Base-by-base conservation (phyloP, 805 yeast genomes). In the Saccharomyces kudriavzevii region DNA sequence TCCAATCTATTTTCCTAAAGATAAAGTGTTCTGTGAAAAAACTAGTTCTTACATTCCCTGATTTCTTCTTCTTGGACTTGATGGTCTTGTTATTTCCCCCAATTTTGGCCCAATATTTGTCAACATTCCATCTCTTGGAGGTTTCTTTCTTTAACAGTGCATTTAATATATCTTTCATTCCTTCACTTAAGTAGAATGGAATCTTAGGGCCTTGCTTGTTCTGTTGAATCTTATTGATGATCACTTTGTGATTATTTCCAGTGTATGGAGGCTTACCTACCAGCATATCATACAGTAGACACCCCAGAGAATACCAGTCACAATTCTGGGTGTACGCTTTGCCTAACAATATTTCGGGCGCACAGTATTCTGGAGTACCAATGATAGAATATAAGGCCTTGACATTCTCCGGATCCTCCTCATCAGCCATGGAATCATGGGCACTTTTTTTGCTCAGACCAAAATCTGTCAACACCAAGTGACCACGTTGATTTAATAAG, bases 271-370 rank as follows among this genome's bases (percentile, higher is more conserved):
- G 96, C 49, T 83, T 77, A 0, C 96, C 96, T 0, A 91, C 84
- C 50, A 89, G 73, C 78, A 89, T 77, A 66, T 90, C 96, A 62
- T 73, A 87, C 49, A 84, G 72, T 5, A 89, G 84, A 48, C 96
- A 86, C 0, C 96, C 97, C 31, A 90, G 71, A 0, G 96, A 88
- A 89, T 96, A 89, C 87, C 96, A 89, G 67, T 89, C 97, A 49
- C 90, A 94, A 30, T 82, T 77, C 52, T 81, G 84, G 60, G 85
- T 89, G 67, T 89, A 90, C 17, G 82, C 80, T 60, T 83, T 79
- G 24, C 96, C 96, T 54, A 78, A 80, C 27, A 89, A 73, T 30
- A 90, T 85, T 66, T 89, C 97, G 2, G 97, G 97, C 0, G 96
- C 96, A 83, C 89, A 69, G 47, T 74, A 70, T 52, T 78, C 77